Evolutionary conservation across 495 filamentous ascomycete genomes (phyloP), one percentile per base, ranked within the genome.

Genomic region (Tuber indicum): DNA sequence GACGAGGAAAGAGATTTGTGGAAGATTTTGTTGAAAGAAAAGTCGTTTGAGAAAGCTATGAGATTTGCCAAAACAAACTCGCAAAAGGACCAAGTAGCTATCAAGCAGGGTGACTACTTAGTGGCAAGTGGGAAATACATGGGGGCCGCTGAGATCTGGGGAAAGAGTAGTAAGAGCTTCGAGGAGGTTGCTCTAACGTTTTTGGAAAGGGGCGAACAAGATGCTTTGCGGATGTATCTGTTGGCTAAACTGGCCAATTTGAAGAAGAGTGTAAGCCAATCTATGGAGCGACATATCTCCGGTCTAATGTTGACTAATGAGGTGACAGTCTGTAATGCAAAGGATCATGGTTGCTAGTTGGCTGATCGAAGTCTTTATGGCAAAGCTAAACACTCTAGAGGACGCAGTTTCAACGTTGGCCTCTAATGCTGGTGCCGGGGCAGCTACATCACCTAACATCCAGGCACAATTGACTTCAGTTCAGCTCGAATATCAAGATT

Each of bases 321-420:
- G 44, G 36, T 8, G 69, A n/a, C 52, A 81, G 82, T 90, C 89
- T 12, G 85, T 91, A 36, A 99, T 98, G 96, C 96, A 99, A 85
- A 86, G 96, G 73, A 90, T 92, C 47, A 97, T 99, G 94, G 91
- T 98, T 75, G 92, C 96, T 41, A 94, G 91, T 81, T 99, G 96
- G 96, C 89, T 99, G 72, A 87, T 97, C 26, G 96, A 99, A 80
- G 87, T 97, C 10, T 98, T 96, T 84, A 99, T 99, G 96, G 92
- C 93, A 4, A 98, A 97, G 85, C 87, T 98, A 45, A 98, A 98
- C 81, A 91, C 91, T 6, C 89, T 99, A 0, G 96, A 98, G 82
- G 96, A 99, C 84, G 93, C 93, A 21, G 93, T 98, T 73, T 91
- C 93, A 49, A 97, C 96, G 0, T 92, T 94, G 79, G 93, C 93